Conservation (phyloP, 176 grass and related monocot genomes). For the Avena sativa region DNA sequence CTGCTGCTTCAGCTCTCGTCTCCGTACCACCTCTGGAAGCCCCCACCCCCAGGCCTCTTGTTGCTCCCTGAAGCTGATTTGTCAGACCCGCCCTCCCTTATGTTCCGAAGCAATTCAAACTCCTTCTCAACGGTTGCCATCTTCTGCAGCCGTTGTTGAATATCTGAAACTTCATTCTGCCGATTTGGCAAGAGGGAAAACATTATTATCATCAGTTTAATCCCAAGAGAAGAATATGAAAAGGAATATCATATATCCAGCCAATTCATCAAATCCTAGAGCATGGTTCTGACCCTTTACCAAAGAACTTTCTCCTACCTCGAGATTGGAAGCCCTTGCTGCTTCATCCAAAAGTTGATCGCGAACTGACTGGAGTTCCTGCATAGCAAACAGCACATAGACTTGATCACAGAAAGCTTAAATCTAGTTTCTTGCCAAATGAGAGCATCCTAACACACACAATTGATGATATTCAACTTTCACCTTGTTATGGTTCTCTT, state of each 20-base stretch:
- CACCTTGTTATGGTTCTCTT: background rate
- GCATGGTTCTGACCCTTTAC: slow-evolving; percentile 24
- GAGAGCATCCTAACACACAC: background rate
- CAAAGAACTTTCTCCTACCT: slow-evolving; percentile 55
- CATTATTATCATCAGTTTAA: background rate
- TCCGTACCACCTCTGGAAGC: slow-evolving; percentile 59
- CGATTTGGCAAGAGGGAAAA: background rate
- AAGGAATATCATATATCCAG: background rate
- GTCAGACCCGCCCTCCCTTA: background rate
- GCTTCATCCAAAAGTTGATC: slow-evolving; percentile 74
- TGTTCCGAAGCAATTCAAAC: slow-evolving; percentile 34
- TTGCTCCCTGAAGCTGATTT: slow-evolving; percentile 22
- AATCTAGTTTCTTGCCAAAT: slow-evolving; percentile 11
- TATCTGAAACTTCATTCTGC: slow-evolving; percentile 50
- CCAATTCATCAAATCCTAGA: slow-evolving; percentile 19
- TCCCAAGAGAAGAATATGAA: background rate
- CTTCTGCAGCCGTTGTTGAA: slow-evolving; percentile 51
- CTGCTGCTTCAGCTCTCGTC: background rate
- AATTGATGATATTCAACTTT: background rate
- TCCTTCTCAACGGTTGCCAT: slow-evolving; percentile 53
- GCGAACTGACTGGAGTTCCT: slow-evolving; percentile 74
- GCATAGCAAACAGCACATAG: slow-evolving; percentile 40
- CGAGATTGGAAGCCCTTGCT: slow-evolving; percentile 77
- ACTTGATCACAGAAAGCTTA: slow-evolving; percentile 13
- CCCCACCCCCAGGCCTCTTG: background rate